Evolutionary conservation across 2,329 filamentous ascomycete genomes (phyloP).

Genomic region (Talaromyces verruculosus): DNA sequence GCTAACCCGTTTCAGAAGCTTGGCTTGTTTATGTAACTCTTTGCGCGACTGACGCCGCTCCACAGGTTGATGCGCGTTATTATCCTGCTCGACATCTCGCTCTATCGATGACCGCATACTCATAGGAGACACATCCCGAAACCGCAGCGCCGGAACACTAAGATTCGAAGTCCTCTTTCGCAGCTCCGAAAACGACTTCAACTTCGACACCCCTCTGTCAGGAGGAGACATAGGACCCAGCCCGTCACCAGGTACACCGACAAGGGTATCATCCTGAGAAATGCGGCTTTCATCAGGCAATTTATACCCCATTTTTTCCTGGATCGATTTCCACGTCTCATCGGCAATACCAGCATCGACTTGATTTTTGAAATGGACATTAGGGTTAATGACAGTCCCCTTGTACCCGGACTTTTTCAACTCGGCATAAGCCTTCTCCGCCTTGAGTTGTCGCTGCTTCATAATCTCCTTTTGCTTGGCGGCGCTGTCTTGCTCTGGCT

Average conservation of each 20-base stretch:
- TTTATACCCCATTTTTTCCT: conserved; percentile 33
- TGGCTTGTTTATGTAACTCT: conserved; percentile 58
- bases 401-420: conserved; percentile 55
- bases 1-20: conserved; percentile 60
- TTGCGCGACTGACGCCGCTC: conserved; percentile 55
- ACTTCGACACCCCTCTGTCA: conserved; percentile 31
- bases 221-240: conserved; percentile 1
- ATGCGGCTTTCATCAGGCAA: conserved; percentile 22
- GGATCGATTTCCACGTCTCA: conserved; percentile 36
- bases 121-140: conserved; percentile 32
- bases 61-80: conserved; percentile 34
- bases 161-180: conserved; percentile 36
- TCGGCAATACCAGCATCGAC: conserved; percentile 32
- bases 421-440: conserved; percentile 54
- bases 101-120: conserved; percentile 26
- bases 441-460: conserved; percentile 45
- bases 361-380: not conserved
- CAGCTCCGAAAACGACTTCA: conserved; percentile 38
- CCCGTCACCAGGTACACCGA: conserved; percentile 13
- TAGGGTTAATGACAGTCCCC: conserved; percentile 30
- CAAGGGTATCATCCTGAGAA: conserved; percentile 18
- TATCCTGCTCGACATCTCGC: conserved; percentile 17
- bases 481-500: conserved; percentile 37
- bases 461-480: conserved; percentile 45
- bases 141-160: conserved; percentile 30